These are phyloP conservation scores for Eucommia ulmoides DNA, from an alignment of 257 asterid species.

Conservation along the genomic window DNA sequence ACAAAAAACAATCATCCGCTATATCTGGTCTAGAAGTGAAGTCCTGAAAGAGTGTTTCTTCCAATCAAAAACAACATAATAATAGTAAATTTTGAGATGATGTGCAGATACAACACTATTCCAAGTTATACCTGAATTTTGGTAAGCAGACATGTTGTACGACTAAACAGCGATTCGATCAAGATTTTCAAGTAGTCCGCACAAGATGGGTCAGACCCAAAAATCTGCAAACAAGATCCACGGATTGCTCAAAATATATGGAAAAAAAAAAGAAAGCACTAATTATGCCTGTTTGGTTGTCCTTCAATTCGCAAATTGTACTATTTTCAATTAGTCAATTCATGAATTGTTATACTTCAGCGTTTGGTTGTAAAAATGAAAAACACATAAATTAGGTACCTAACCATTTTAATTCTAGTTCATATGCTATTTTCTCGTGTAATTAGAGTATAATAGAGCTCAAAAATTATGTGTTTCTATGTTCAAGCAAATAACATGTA, in stretches of 20 bases:
- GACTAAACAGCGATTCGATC: slow-evolving; percentile 85
- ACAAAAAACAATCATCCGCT: slow-evolving; percentile 93
- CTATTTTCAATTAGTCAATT: too few relatives aligned
- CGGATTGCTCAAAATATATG: slow-evolving; percentile 11
- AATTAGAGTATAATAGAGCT: slow-evolving; percentile 1
- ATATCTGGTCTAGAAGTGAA: slow-evolving; percentile 82
- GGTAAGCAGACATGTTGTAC: slow-evolving; percentile 61
- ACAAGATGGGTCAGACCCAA: slow-evolving; percentile 94
- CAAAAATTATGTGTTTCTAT: too few relatives aligned
- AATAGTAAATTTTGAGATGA: slow-evolving; percentile 5
- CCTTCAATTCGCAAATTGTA: too few relatives aligned
- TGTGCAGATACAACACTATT: neutral
- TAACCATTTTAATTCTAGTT: too few relatives aligned
- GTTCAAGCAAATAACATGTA: too few relatives aligned
- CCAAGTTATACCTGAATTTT: slow-evolving; percentile 8
- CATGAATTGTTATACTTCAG: too few relatives aligned
- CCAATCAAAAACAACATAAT: slow-evolving; percentile 5
- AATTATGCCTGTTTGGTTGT: too few relatives aligned
- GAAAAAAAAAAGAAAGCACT: too few relatives aligned
- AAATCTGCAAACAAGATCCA: slow-evolving; percentile 43
- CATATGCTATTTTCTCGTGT: too few relatives aligned
- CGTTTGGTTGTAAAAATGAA: too few relatives aligned
- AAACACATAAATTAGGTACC: neutral
- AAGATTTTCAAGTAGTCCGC: slow-evolving; percentile 65
- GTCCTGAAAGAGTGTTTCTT: slow-evolving; percentile 33